Evolutionary conservation across 1,284 basidiomycete genomes (phyloP).

Genomic region (Irpex lacteus): DNA sequence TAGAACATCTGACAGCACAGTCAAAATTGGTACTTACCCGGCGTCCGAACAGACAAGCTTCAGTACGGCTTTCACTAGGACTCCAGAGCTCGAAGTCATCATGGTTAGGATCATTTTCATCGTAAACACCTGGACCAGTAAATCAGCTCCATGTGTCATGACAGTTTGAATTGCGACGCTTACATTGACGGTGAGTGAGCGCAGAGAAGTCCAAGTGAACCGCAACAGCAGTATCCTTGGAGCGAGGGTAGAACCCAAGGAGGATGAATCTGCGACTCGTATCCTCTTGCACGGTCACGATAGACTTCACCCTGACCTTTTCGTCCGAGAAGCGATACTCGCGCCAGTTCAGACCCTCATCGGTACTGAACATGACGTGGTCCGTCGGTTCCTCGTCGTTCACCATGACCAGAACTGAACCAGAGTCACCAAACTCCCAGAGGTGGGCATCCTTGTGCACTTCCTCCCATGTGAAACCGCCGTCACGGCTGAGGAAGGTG

Average conservation of each 20-base stretch:
- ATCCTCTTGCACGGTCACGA: constrained; percentile 90
- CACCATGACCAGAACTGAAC: constrained; percentile 88
- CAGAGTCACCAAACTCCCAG: constrained; percentile 98
- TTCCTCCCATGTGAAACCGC: constrained; percentile 97
- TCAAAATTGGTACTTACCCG: constrained; percentile 46
- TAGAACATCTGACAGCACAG: neutral
- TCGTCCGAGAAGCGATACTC: constrained; percentile 83
- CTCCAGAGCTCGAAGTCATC: constrained; percentile 97
- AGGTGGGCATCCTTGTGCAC: constrained; percentile 97
- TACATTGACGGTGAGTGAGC: constrained; percentile 75
- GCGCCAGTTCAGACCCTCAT: constrained; percentile 87
- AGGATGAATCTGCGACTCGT: constrained; percentile 91
- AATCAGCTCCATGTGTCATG: too few relatives aligned
- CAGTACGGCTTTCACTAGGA: constrained; percentile 78
- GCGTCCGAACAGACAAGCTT: constrained; percentile 83
- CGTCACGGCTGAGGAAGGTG: constrained; percentile 95
- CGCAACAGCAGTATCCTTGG: constrained; percentile 54
- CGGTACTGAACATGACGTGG: constrained; percentile 83
- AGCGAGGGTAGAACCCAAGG: constrained; percentile 62
- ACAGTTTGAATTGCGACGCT: constrained; percentile 26
- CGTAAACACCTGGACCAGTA: constrained; percentile 55
- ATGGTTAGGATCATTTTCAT: constrained; percentile 65
- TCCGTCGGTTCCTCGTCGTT: constrained; percentile 96
- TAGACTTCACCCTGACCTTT: constrained; percentile 70
- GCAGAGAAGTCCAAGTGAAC: constrained; percentile 90